Base-by-base conservation (phyloP, 768 basidiomycete genomes). In the Russula sp. region DNA sequence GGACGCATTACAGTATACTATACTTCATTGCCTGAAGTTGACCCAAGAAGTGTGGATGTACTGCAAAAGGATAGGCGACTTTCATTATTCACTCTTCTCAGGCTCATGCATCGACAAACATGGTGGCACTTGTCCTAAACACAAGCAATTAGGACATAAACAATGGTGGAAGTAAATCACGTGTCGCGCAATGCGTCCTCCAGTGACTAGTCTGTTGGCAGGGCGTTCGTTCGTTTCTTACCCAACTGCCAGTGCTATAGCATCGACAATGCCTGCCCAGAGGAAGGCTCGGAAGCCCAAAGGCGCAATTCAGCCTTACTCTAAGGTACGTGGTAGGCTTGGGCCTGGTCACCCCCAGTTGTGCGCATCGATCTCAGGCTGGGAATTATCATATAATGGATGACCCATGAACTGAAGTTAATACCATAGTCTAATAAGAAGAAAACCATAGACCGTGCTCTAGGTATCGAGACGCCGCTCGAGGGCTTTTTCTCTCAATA, bases 401-500 rank as follows among this genome's bases (percentile, higher is more conserved):
- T 20, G 20, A 5, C 18, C 42, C 37, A 2, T 16, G 37, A n/a
- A 10, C 37, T 47, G 45, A 47, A 22, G 4, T 16, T 6, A 32
- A 22, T 2, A 13, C 18, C 16, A n/a, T 32, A 18, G 40, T 37
- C 60, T 27, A 40, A 6, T 4, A 9, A 56, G 10, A 49, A 42
- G n/a, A 42, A 50, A 2, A n/a, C n/a, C 34, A 27, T 22, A 6
- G 31, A 18, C 40, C 55, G 16, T 16, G 32, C 48, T 10, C 4
- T 27, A n/a, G 39, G 48, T 18, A n/a, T 34, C 16, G 8, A 14
- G 10, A 49, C 54, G 27, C 51, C 53, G 27, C 54, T 69, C 47
- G 51, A 63, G 31, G 37, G 0, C 9, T 70, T 69, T 57, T 69
- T 69, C 56, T 68, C 65, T 3, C 22, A 45, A 39, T 69, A 63